Base-by-base conservation (phyloP, 2,329 filamentous ascomycete genomes). In the Chaetomium strumarium region DNA sequence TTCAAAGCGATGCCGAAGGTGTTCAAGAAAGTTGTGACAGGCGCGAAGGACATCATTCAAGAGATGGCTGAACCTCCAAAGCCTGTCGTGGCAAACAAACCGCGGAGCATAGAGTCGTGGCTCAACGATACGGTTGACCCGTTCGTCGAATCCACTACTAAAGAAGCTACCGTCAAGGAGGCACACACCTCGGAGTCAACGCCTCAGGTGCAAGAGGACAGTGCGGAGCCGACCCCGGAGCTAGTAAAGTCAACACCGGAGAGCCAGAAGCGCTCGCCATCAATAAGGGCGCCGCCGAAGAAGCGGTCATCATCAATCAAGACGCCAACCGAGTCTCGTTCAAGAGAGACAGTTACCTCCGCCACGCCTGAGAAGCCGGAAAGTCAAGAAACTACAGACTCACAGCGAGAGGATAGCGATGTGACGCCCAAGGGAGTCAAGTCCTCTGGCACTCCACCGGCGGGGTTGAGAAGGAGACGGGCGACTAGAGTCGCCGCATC, bases 81-180 rank as follows among this genome's bases (percentile, higher is more conserved):
- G 44, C 73, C 75, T 8, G 68, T 72, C 2, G 67, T 45, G n/a
- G 41, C 68, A 2, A 84, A 84, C 55, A 76, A 80, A 40, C 81
- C 82, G 5, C 78, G 77, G 1, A 84, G 76, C 60, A 85, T 85
- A 49, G 82, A 85, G 63, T 83, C 76, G 19, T 85, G 82, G 82
- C 69, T 85, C 24, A 80, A 78, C 61, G 75, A 72, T 19, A 85
- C 82, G 0, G 75, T 83, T 13, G 82, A 85, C 59, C 80, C 81
- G 3, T 83, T 83, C 61, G 72, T 83, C 2, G 80, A 84, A 14
- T 58, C 64, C 52, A 52, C 65, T 19, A 61, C 66, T 12, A 72
- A 66, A 9, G 43, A 53, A 20, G 20, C 41, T 6, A 30, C 34
- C 14, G 24, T 42, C 40, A 42, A 42, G 20, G 34, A 37, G 14